A percentile compares a stretch with the other conserved stretches of the same genome.
These are phyloP conservation scores for Acacia pycnantha DNA, from an alignment of 331 rosid species.

Conservation along the genomic window DNA sequence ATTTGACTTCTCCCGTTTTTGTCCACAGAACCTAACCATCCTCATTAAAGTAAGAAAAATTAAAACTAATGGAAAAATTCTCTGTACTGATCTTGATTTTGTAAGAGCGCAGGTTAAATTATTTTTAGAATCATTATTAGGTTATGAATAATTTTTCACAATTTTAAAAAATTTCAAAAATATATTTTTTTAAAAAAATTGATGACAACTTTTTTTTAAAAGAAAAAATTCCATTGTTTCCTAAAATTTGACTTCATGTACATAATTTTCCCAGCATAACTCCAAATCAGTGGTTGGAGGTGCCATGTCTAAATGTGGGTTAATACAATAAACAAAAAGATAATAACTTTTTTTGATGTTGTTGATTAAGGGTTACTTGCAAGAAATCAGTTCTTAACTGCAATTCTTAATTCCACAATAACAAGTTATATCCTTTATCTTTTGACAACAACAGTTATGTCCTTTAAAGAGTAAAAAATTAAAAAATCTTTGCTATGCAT, in stretches of 20 bases:
- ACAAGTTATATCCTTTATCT: not conserved
- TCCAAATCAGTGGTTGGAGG: not conserved
- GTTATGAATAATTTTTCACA: not conserved
- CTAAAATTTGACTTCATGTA: not conserved
- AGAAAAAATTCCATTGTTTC: not conserved
- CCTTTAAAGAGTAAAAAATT: not conserved
- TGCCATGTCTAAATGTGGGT: not conserved
- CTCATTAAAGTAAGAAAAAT: not conserved
- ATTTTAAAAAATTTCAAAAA: not conserved
- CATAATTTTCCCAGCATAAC: not conserved
- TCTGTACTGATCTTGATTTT: not conserved
- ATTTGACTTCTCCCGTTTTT: not conserved
- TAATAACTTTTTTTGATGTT: not conserved
- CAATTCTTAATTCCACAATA: not conserved
- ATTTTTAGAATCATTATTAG: not conserved
- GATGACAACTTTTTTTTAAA: not conserved
- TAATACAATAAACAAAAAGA: not conserved
- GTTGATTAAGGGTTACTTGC: not conserved
- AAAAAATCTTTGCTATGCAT: not conserved
- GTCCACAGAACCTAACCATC: not conserved
- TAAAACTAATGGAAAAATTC: not conserved
- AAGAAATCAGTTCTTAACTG: not conserved
- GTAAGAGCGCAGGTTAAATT: not conserved
- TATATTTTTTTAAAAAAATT: not conserved
- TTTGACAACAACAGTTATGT: not conserved